Evolutionary conservation across 257 asterid genomes (phyloP), one percentile per base, ranked within the genome.

Genomic region (Scutellaria minor): DNA sequence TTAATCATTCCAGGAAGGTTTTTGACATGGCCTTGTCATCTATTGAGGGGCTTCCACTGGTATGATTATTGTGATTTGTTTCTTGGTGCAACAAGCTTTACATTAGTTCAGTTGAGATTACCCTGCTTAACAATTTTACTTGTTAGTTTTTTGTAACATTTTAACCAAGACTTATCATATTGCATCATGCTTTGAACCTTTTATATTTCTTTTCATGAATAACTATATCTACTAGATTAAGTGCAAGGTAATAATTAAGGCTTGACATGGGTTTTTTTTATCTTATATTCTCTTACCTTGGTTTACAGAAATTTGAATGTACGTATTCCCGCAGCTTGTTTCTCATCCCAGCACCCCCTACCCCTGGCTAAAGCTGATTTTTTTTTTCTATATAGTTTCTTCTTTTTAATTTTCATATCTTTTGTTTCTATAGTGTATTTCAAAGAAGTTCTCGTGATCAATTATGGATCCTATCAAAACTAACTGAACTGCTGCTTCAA

Each of bases 1-100:
- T 92, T 73, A 96, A 90, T 66, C 90, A 84, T 78, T 89, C 99
- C 40, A 83, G 99, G 68, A 95, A 88, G 83, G 87, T 95, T 73
- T 95, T 95, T 70, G 99, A 92, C 90, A 90, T 92, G 98, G 97
- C 98, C 71, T 80, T 95, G 81, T 83, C 82, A 60, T 95, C 98
- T 59, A 75, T 85, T 45, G 96, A 88, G 65, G 99, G 94, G 72
- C 95, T 87, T 81, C 90, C 97, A 51, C 71, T 50, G 98, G 99
- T 90, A 87, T 68, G 74, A 46, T 58, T 68, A 48, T 53, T 71
- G 64, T 75, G 53, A 58, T 67, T 72, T 57, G 39, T 68, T 58
- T 70, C 73, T 68, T 50, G 75, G 52, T 68, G 7, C 70, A 57
- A 62, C 62, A 50, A 62, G 72, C 52, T 59, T 22, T 55, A 8